Evolutionary conservation across 2,329 filamentous ascomycete genomes (phyloP).

Genomic region (Lasiodiplodia sp.): DNA sequence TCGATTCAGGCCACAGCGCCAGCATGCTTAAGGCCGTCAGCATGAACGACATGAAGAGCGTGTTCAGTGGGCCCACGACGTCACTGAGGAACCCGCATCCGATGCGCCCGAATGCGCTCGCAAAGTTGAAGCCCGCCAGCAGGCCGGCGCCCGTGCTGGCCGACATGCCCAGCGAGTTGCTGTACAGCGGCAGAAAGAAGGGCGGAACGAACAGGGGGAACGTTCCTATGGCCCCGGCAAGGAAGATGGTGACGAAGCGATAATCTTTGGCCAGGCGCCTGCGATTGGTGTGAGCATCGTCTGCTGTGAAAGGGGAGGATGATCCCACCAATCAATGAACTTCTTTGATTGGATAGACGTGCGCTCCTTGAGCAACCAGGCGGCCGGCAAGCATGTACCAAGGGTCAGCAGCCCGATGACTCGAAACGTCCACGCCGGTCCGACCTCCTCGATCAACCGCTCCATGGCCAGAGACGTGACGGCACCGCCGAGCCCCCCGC

Average conservation of each 20-base stretch:
- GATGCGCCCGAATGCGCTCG: constrained; percentile 66
- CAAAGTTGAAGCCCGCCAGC: constrained; percentile 67
- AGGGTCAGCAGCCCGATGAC: constrained; percentile 61
- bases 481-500: constrained; percentile 64
- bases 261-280: constrained; percentile 61
- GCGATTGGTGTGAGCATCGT: constrained; percentile 4
- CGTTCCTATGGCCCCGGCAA: constrained; percentile 62
- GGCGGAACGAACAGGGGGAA: constrained; percentile 68
- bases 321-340: constrained; percentile 59
- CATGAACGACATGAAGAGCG: constrained; percentile 54
- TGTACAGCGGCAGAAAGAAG: constrained; percentile 67
- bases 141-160: constrained; percentile 63
- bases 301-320: constrained; percentile 12
- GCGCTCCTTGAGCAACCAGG: constrained; percentile 61
- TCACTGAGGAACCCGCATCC: constrained; percentile 59
- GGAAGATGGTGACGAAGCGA: constrained; percentile 61
- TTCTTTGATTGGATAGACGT: constrained; percentile 40
- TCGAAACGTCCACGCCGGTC: constrained; percentile 60
- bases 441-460: constrained; percentile 55
- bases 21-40: constrained; percentile 66
- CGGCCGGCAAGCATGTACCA: constrained; percentile 63
- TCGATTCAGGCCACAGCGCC: constrained; percentile 67
- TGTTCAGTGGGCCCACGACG: constrained; percentile 43
- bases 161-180: constrained; percentile 61
- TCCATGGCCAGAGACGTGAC: constrained; percentile 60